Base-by-base conservation (phyloP, 345 rosid species). In the Linum tenue region DNA sequence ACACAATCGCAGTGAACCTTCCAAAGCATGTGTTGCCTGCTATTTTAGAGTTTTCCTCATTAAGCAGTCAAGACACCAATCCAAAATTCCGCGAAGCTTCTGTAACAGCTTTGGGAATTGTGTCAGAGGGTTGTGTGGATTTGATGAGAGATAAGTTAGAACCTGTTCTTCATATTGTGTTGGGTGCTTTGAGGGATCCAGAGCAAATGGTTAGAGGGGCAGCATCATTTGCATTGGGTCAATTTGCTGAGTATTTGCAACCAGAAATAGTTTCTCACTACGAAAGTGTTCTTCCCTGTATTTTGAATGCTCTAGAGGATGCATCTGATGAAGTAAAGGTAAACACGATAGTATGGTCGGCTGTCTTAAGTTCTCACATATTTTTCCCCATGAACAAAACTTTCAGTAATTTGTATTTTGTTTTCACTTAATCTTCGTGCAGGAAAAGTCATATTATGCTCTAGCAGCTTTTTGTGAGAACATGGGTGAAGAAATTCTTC, bases 161-260 rank as follows among this genome's bases (percentile, higher is more conserved):
- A 53, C 81, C 85, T 72, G 82, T 89, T 77, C 99, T 95, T 77
- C 82, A 81, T 72, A 70, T 95, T 63, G 95, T 91, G 70, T 76
- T 91, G 62, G 85, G 81, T 63, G 91, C 97, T 62, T 75, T 95
- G 70, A 82, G 96, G 68, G 99, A 95, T 79, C 83, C 92, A 42
- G 99, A 95, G 68, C 87, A 85, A 82, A 76, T 95, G 90, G 96
- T 95, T 75, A 81, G 99, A 78, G 99, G 99, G 66, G 99, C 96
- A 80, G 91, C 97, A 43, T 91, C 99, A 39, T 91, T 95, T 78
- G 97, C 99, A 36, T 75, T 95, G 76, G 99, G 99, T 65, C 99
- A 95, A 69, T 95, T 88, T 67, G 95, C 99, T 2, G 99, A 95
- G 82, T 75, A 95, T 85, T 86, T 95, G 75, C 99, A 95, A 81